A percentile compares a stretch with the other conserved stretches of the same genome.
These are phyloP conservation scores for Neonectria ditissima DNA, from an alignment of 2,329 filamentous ascomycete genomes.

Conservation along the genomic window DNA sequence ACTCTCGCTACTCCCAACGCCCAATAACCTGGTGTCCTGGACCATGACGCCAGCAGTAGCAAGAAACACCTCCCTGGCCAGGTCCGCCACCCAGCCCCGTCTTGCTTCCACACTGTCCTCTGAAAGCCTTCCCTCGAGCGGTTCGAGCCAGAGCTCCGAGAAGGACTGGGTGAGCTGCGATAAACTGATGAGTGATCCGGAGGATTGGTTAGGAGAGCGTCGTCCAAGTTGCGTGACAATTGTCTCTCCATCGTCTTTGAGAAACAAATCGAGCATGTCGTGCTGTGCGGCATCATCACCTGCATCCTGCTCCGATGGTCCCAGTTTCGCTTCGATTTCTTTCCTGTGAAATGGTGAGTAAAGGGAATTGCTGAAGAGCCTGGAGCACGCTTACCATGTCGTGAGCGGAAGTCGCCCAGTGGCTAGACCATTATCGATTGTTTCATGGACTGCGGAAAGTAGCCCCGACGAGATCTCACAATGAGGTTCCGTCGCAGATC, in stretches of 20 bases:
- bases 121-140: constrained; percentile 39
- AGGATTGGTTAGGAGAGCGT: constrained; percentile 38
- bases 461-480: constrained; percentile 44
- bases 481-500: constrained; percentile 28
- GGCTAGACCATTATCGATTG: constrained; percentile 42
- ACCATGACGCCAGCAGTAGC: constrained; percentile 51
- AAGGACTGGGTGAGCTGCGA: constrained; percentile 46
- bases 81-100: constrained; percentile 46
- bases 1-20: constrained; percentile 29
- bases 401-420: constrained; percentile 45
- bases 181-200: constrained; percentile 42
- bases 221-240: constrained; percentile 48
- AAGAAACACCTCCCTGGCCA: constrained; percentile 51
- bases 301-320: constrained; percentile 3
- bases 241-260: constrained; percentile 41
- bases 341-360: constrained; percentile 40
- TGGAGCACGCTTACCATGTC: constrained; percentile 48
- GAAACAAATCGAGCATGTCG: constrained; percentile 46
- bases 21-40: constrained; percentile 49
- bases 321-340: constrained; percentile 38
- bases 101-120: constrained; percentile 41
- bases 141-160: constrained; percentile 49
- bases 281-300: constrained; percentile 42
- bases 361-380: neutral
- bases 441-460: constrained; percentile 43